Base-by-base conservation (phyloP, 106 monocot genomes). In the Dendrobium huoshanense region DNA sequence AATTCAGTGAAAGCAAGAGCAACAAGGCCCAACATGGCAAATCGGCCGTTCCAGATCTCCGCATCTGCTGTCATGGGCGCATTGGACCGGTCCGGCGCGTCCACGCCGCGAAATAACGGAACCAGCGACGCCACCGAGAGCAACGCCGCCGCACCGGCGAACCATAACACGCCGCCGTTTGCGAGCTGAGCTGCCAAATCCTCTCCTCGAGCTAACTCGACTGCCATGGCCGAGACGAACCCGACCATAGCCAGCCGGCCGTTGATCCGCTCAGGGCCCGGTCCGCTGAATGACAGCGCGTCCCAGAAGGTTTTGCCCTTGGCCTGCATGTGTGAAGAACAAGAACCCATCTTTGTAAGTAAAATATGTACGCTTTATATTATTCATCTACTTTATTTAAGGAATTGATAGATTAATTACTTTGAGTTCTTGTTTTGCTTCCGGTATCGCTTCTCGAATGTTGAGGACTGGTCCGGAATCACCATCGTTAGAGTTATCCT, bases 21-120 rank as follows among this genome's bases (percentile, higher is more conserved):
- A 33, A 91, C 89, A 40, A 91, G 55, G 5, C 94, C 94, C 15
- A 94, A 47, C 91, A 94, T 94, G 41, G 94, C 91, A 65, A 92
- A 86, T 84, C 91, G 79, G 19, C 94, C 94, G 48, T 94, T 94
- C 94, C 84, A 94, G 73, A 94, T 54, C 89, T 94, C 91, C 6
- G 91, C 94, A 10, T 86, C 79, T 0, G 89, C 83, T 15, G 77
- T 89, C 91, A 89, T 88, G 22, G 88, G 4, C 33, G 83, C 88
- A 0, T 27, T 67, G 3, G 86, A 79, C 82, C 55, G 81, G 9
- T 89, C 84, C 79, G 91, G 82, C 51, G 73, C 89, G 11, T 40
- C 88, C 25, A 88, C 86, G 2, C 94, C 91, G n/a, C 83, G 79
- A 78, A 91, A 86, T 31, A 94, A 77, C 10, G 94, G 94, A 47